Evolutionary conservation across 257 asterid genomes (phyloP).

Genomic region (Primulina tabacum): DNA sequence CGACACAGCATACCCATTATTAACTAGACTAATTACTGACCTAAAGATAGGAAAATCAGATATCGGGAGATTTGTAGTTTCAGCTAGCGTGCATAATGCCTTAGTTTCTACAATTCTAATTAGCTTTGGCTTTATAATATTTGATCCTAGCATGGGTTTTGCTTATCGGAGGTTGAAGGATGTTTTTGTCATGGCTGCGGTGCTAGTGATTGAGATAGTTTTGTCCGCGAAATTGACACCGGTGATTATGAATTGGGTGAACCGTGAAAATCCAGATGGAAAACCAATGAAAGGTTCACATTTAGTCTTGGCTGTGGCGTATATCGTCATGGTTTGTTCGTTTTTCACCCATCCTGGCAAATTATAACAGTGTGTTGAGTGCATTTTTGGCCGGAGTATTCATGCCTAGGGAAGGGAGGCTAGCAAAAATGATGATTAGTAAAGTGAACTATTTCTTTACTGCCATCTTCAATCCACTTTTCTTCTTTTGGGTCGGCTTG

Average conservation of each 20-base stretch:
- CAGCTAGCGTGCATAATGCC: conserved; percentile 73
- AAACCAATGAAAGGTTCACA: conserved; percentile 92
- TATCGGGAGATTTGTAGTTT: conserved; percentile 74
- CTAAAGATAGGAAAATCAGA: conserved; percentile 92
- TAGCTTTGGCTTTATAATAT: conserved; percentile 56
- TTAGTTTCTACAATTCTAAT: conserved; percentile 52
- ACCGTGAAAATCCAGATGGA: conserved; percentile 83
- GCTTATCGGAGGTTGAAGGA: conserved; percentile 19
- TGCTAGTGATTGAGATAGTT: conserved; percentile 37
- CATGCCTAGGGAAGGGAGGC: conserved; percentile 94
- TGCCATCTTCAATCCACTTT: conserved; percentile 68
- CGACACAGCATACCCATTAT: conserved; percentile 63
- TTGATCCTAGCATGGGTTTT: conserved; percentile 48
- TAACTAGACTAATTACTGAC: conserved; percentile 68
- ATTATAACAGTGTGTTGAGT: conserved; percentile 57
- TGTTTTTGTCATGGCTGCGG: conserved; percentile 32
- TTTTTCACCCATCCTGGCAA: conserved; percentile 46
- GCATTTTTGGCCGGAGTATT: conserved; percentile 79
- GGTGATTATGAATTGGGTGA: conserved; percentile 75
- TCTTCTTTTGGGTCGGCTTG: conserved; percentile 87
- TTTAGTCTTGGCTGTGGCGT: conserved; percentile 62
- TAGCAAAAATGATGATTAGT: conserved; percentile 66
- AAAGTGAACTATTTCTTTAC: conserved; percentile 66
- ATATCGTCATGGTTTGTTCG: conserved; percentile 55
- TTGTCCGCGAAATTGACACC: conserved; percentile 73